Conservation (phyloP, 2,329 filamentous ascomycete species). For the Sphaerulina musiva region DNA sequence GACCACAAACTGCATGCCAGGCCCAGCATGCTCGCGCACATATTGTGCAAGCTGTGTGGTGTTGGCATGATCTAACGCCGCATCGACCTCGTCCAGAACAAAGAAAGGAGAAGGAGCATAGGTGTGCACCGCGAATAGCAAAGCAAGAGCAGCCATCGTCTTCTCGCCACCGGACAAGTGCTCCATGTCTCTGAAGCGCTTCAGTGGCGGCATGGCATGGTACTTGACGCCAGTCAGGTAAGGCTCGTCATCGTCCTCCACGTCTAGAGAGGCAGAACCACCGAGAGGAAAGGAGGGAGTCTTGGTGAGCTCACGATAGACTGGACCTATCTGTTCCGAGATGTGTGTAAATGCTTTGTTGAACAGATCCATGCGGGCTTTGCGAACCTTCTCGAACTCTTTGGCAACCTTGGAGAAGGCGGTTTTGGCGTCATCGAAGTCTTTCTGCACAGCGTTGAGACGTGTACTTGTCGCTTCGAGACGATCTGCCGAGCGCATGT, state of each 20-base stretch:
- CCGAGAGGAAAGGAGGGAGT: slow-evolving; percentile 89
- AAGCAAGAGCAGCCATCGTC: slow-evolving; percentile 94
- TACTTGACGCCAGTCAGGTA: slow-evolving; percentile 96
- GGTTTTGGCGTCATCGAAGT: slow-evolving; percentile 78
- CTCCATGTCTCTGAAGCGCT: slow-evolving; percentile 98
- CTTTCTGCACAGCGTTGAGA: slow-evolving; percentile 75
- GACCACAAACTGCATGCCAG: slow-evolving; percentile 98
- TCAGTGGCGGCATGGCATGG: slow-evolving; percentile 95
- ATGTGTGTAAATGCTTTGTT: slow-evolving; percentile 94
- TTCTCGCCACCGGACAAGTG: slow-evolving; percentile 96
- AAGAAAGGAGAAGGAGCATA: slow-evolving; percentile 97
- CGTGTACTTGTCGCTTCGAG: slow-evolving; percentile 78
- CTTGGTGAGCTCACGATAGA: slow-evolving; percentile 92
- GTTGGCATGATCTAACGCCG: slow-evolving; percentile 95
- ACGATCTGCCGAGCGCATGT: slow-evolving; percentile 91
- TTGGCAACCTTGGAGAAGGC: slow-evolving; percentile 69
- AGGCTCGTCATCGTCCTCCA: slow-evolving; percentile 92
- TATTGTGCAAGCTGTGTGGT: slow-evolving; percentile 95
- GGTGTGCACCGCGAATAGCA: slow-evolving; percentile 92
- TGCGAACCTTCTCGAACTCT: slow-evolving; percentile 75
- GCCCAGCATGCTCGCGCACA: slow-evolving; percentile 85
- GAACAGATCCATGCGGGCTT: slow-evolving; percentile 81
- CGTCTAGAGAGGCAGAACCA: slow-evolving; percentile 79
- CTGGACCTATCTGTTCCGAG: slow-evolving; percentile 83
- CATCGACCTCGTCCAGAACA: slow-evolving; percentile 95